phyloP scores from a whole-genome alignment of 2,329 filamentous ascomycete genomes.

The Colletotrichum sp. region DNA sequence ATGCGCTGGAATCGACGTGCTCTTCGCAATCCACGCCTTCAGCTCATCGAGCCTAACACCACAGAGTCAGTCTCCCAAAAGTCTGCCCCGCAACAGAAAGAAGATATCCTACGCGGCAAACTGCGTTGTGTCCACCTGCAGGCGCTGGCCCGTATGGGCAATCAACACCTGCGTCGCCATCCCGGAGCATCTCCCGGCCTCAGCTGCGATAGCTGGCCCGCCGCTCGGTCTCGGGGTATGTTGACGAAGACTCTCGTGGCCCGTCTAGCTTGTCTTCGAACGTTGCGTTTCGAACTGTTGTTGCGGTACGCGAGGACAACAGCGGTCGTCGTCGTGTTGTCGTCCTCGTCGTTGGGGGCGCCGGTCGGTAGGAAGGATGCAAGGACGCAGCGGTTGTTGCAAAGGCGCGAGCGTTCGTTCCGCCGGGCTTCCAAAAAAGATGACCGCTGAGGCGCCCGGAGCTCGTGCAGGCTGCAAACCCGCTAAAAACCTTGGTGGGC shows the following conservation, averaged over 20 bases:
- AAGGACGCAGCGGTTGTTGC: neutral
- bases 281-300: neutral
- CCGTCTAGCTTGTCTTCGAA: neutral
- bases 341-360: neutral
- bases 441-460: slow-evolving; percentile 16
- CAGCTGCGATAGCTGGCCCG: slow-evolving; percentile 15
- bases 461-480: slow-evolving; percentile 20
- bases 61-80: neutral
- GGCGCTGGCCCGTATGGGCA: slow-evolving; percentile 88
- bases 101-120: slow-evolving; percentile 70
- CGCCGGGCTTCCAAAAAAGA: slow-evolving; percentile 12
- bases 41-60: slow-evolving; percentile 78
- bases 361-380: neutral
- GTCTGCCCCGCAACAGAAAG: neutral
- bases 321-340: neutral
- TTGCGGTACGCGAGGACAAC: neutral
- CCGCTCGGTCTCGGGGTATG: neutral
- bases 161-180: slow-evolving; percentile 93
- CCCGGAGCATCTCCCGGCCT: slow-evolving; percentile 55
- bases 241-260: neutral
- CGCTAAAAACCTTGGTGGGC: slow-evolving; percentile 11
- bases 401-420: slow-evolving; percentile 13
- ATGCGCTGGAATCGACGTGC: slow-evolving; percentile 74
- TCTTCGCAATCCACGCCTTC: slow-evolving; percentile 78
- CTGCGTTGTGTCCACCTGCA: slow-evolving; percentile 77